Base-by-base conservation (phyloP, 1,284 basidiomycete species). In the Papiliotrema flavescens region DNA sequence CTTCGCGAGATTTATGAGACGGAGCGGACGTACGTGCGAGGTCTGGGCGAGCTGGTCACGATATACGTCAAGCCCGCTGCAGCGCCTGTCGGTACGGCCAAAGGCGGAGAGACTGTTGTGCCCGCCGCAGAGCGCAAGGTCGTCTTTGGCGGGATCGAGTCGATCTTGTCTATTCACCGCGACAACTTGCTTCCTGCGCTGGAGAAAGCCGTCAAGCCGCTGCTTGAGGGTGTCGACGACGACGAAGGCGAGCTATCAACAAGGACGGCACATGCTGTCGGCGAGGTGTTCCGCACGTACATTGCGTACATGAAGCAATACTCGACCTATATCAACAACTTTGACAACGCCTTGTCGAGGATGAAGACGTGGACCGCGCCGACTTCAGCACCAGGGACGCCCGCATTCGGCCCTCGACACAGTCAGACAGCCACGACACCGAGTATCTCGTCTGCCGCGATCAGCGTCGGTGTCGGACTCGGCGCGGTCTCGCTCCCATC, bases 241-340 rank as follows among this genome's bases (percentile, higher is more conserved):
- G 76, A 80, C 23, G 85, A 89, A 58, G 89, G 89, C 0, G 81
- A 84, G 53, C 70, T 88, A 37, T 93, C 91, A 0, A 78, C 85
- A 40, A 80, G 79, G 22, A 87, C 90, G 9, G 91, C 90, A 0
- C 88, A 85, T 59, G 82, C 84, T 26, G 86, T 98, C 35, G 94
- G 91, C 7, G 84, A 87, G 58, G 92, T 90, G 40, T 99, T 98
- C 76, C 79, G 88, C 58, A 88, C 86, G 47, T 92, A 97, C 74
- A 90, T 90, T 39, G 90, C 92, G 8, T 95, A 95, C 80, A 90
- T 97, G 89, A 90, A 83, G 78, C 92, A 97, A 86, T 97, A 97
- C 76, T 93, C 90, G 47, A 89, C 88, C 39, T 97, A 95, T 74
- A 95, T 95, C 81, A 96, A 94, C 76, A 92, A 94, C 73, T 95